These are phyloP conservation scores for Penicillium sp. DNA, from an alignment of 2,329 filamentous ascomycete species.

Conservation along the genomic window DNA sequence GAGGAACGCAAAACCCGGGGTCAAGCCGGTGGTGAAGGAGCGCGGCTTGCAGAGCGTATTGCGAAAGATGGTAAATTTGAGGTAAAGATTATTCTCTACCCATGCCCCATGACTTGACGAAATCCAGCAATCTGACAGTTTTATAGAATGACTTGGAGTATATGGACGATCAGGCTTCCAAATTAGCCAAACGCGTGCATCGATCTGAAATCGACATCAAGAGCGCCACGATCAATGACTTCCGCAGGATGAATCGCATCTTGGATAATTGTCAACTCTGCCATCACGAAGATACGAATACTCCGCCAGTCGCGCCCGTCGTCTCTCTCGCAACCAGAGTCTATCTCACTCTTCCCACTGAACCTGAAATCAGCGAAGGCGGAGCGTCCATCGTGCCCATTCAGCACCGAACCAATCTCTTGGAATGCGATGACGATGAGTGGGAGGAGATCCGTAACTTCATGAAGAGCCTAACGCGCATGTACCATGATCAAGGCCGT, in stretches of 20 bases:
- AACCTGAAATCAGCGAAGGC: constrained; percentile 83
- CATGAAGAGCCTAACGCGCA: constrained; percentile 92
- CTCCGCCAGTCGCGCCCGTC: constrained; percentile 81
- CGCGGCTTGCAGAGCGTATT: constrained; percentile 87
- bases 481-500: constrained; percentile 92
- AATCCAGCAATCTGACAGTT: constrained; percentile 23
- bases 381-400: constrained; percentile 89
- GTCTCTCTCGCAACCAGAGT: constrained; percentile 84
- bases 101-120: not conserved
- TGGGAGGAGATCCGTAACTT: constrained; percentile 99
- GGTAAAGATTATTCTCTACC: constrained; percentile 44
- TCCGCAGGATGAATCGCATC: constrained; percentile 85
- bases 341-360: constrained; percentile 86
- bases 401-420: constrained; percentile 82
- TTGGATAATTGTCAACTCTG: constrained; percentile 90
- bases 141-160: constrained; percentile 83
- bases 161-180: constrained; percentile 93
- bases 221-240: constrained; percentile 84
- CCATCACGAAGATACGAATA: constrained; percentile 82
- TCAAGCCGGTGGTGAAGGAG: constrained; percentile 77
- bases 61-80: constrained; percentile 91
- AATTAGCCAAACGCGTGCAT: constrained; percentile 84
- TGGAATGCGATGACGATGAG: constrained; percentile 99
- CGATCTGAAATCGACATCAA: constrained; percentile 88
- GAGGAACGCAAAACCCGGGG: constrained; percentile 87